Evolutionary conservation across 768 basidiomycete genomes (phyloP).

Genomic region (Phaeolepiota aurea): DNA sequence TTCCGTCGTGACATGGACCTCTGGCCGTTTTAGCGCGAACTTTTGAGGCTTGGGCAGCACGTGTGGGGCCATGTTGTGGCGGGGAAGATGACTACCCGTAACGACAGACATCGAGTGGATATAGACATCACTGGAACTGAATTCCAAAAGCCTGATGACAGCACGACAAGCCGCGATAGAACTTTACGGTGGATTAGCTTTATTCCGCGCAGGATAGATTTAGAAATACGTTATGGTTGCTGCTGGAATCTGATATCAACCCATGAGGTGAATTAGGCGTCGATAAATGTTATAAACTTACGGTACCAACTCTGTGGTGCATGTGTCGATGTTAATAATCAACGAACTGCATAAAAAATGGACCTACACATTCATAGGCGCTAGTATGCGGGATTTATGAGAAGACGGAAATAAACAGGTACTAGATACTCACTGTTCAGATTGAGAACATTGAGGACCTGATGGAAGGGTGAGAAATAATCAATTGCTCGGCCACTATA

Average conservation of each 20-base stretch:
- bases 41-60: conserved; percentile 20
- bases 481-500: no score
- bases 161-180: conserved; percentile 62
- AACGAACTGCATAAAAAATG: conserved; percentile 2
- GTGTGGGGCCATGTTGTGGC: conserved; percentile 19
- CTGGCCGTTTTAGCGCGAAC: conserved; percentile 26
- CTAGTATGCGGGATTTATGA: conserved; percentile 17
- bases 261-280: no score
- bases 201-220: neutral
- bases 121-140: conserved; percentile 35
- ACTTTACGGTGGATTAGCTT: conserved; percentile 14
- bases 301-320: conserved; percentile 53
- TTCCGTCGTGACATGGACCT: conserved; percentile 52
- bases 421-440: conserved; percentile 40
- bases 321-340: conserved; percentile 2
- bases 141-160: conserved; percentile 58
- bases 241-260: conserved; percentile 42
- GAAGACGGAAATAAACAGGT: neutral
- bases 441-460: conserved; percentile 51
- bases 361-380: conserved; percentile 56
- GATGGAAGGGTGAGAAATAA: conserved; percentile 1
- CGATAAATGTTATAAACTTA: conserved; percentile 21
- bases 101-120: conserved; percentile 36
- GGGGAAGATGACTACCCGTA: conserved; percentile 20
- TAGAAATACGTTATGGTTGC: conserved; percentile 51